A percentile compares a stretch with the other conserved stretches of the same genome.
Evolutionary conservation across 208 protist genomes (phyloP).

Genomic region (Willaertia magna): DNA sequence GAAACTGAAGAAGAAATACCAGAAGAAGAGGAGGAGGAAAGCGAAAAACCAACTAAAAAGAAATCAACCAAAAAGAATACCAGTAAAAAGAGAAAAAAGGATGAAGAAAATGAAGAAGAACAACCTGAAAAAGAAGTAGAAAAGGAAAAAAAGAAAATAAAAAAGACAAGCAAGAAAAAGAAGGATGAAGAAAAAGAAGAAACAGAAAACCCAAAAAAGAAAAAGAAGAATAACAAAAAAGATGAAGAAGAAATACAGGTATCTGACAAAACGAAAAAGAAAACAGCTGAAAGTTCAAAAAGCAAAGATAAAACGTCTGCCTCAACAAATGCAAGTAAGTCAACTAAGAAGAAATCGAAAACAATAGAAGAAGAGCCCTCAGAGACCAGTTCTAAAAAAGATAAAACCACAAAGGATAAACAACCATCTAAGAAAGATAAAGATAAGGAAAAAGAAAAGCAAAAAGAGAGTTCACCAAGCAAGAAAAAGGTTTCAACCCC

Average conservation of each 20-base stretch:
- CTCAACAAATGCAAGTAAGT: no score
- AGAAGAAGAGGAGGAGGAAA: not conserved
- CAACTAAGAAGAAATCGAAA: no score
- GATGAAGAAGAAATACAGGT: not conserved
- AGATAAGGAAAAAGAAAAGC: no score
- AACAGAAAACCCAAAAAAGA: conserved; percentile 4
- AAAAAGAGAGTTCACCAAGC: not conserved
- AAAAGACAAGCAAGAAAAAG: not conserved
- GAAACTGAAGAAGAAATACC: not conserved
- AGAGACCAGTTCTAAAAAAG: no score
- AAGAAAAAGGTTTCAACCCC: no score
- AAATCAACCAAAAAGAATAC: no score
- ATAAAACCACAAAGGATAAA: no score
- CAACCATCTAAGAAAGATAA: no score
- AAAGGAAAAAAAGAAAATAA: not conserved
- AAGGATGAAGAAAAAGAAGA: conserved; percentile 8
- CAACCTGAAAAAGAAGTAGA: not conserved
- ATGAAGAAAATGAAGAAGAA: not conserved
- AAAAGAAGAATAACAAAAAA: not conserved
- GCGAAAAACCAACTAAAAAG: not conserved
- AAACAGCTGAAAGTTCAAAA: no score
- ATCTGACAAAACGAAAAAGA: no score
- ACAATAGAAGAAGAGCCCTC: no score
- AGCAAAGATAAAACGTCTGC: no score
- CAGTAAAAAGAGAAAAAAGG: not conserved